A percentile compares a stretch with the other conserved stretches of the same genome.
Conservation (phyloP, 140 eudicot species). For the Erigeron philadelphicus region DNA sequence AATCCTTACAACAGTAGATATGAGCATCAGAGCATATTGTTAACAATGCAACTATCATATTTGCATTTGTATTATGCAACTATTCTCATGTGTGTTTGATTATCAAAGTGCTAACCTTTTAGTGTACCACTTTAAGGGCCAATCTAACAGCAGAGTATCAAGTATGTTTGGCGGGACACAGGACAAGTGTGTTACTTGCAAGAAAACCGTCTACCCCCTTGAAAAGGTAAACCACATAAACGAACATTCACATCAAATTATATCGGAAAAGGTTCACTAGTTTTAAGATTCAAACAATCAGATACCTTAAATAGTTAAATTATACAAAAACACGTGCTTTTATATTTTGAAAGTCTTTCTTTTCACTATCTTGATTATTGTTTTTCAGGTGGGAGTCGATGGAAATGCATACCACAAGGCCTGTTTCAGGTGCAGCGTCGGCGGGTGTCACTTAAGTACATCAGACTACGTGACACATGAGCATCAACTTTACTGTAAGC, state of each 20-base stretch:
- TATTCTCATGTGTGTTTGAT: neutral
- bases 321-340: neutral
- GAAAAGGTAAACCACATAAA: conserved; percentile 57
- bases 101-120: conserved; percentile 12
- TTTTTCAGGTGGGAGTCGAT: conserved; percentile 61
- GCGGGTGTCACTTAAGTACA: conserved; percentile 61
- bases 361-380: conserved; percentile 14
- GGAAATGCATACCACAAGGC: conserved; percentile 58
- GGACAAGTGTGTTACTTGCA: conserved; percentile 83
- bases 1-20: neutral
- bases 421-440: conserved; percentile 64
- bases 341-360: neutral
- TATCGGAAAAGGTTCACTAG: neutral
- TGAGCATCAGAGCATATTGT: neutral
- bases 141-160: conserved; percentile 57
- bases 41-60: neutral
- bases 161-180: conserved; percentile 87
- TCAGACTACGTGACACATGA: conserved; percentile 70
- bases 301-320: conserved; percentile 9
- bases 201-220: conserved; percentile 85
- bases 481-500: conserved; percentile 62
- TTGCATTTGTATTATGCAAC: neutral
- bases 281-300: conserved; percentile 10
- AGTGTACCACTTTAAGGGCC: conserved; percentile 38
- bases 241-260: neutral